phyloP scores from a whole-genome alignment of 371 early-diverging fungal species.

The Circinella minor region DNA sequence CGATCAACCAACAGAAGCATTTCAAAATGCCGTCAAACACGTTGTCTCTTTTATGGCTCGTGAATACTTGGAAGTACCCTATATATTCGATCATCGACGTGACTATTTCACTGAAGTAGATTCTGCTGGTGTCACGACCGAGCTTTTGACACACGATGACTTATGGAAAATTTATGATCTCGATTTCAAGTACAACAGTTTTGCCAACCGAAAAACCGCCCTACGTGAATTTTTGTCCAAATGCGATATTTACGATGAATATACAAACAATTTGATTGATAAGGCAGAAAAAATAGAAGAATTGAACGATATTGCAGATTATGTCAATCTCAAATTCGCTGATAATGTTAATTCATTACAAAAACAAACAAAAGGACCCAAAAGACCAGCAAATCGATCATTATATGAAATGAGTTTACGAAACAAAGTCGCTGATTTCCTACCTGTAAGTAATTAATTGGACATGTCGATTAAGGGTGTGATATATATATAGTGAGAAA shows the following conservation, averaged over 20 bases:
- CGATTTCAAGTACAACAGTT: constrained; percentile 78
- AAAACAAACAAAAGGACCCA: constrained; percentile 51
- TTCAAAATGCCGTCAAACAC: constrained; percentile 33
- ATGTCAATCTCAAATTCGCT: constrained; percentile 72
- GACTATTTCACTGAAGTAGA: constrained; percentile 76
- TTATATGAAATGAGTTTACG: constrained; percentile 38
- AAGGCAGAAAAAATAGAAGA: constrained; percentile 71
- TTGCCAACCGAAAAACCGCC: constrained; percentile 60
- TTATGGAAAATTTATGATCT: constrained; percentile 91
- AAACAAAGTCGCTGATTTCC: constrained; percentile 62
- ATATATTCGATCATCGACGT: constrained; percentile 83
- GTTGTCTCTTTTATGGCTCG: constrained; percentile 77
- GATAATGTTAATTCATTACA: constrained; percentile 59
- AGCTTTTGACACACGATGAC: constrained; percentile 70
- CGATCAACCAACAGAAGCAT: constrained; percentile 35
- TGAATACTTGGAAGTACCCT: constrained; percentile 91
- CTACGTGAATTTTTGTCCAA: constrained; percentile 51
- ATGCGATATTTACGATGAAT: constrained; percentile 53
- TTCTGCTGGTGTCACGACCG: constrained; percentile 39
- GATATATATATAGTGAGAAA: not conserved
- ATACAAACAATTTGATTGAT: constrained; percentile 50
- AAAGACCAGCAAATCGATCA: constrained; percentile 45
- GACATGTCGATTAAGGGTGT: too few relatives aligned
- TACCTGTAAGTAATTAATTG: constrained; percentile 39
- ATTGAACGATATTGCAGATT: constrained; percentile 76